phyloP scores from a whole-genome alignment of 2,329 filamentous ascomycete genomes.

The Alternaria burnsii region DNA sequence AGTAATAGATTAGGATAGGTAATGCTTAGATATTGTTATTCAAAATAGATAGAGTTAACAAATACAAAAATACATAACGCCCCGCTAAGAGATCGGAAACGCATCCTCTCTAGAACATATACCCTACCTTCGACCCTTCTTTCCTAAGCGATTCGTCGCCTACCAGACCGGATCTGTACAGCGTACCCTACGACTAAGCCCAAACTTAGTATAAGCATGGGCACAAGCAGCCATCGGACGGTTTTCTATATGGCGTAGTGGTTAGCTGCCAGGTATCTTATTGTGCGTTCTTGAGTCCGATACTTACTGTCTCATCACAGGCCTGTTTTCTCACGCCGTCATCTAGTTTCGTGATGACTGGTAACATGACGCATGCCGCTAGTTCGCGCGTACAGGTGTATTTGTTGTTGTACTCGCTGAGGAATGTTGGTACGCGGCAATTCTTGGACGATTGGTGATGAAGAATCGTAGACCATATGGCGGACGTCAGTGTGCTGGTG shows the following conservation, averaged over 20 bases:
- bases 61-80: no score
- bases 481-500: not conserved
- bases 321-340: not conserved
- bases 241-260: not conserved
- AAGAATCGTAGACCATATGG: not conserved
- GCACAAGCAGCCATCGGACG: not conserved
- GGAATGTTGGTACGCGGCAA: not conserved
- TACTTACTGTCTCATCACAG: not conserved
- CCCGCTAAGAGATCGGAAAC: no score
- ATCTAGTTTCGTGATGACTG: not conserved
- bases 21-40: no score
- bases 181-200: not conserved
- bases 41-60: no score
- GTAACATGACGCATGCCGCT: not conserved
- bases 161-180: not conserved
- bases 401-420: not conserved
- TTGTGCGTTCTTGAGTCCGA: not conserved
- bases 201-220: not conserved
- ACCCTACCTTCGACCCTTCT: not conserved
- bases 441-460: not conserved
- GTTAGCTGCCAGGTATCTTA: not conserved
- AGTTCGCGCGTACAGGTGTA: conserved; percentile 1
- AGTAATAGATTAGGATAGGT: no score
- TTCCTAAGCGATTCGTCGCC: not conserved
- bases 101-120: not conserved